phyloP scores from a whole-genome alignment of 208 protist species.

The Wallacemonas rigidus region DNA sequence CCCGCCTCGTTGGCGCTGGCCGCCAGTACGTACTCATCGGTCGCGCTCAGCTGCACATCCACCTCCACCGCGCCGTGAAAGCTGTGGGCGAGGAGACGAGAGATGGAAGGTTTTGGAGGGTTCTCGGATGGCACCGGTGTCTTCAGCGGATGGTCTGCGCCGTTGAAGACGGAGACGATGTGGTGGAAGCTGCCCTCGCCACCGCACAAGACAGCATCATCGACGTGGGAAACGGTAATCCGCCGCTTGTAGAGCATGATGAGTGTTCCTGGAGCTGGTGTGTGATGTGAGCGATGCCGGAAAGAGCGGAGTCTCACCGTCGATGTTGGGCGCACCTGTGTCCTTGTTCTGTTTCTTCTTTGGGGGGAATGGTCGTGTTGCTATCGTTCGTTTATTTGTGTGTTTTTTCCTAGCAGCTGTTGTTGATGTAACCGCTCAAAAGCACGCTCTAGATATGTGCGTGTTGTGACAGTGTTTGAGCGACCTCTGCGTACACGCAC shows the following conservation, averaged over 20 bases:
- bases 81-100: constrained; percentile 32
- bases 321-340: too few species aligned
- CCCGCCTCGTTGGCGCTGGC: constrained; percentile 29
- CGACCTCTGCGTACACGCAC: too few species aligned
- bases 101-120: constrained; percentile 25
- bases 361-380: too few species aligned
- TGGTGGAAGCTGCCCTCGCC: constrained; percentile 18
- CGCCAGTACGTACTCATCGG: constrained; percentile 31
- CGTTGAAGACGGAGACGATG: constrained; percentile 42
- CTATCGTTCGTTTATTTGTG: too few species aligned
- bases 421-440: too few species aligned
- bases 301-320: too few species aligned
- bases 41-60: constrained; percentile 20
- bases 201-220: constrained; percentile 18
- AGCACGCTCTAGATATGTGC: too few species aligned
- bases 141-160: constrained; percentile 31
- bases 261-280: too few species aligned
- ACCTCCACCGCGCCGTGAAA: constrained; percentile 37
- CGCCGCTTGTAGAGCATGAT: constrained; percentile 27
- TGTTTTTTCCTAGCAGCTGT: too few species aligned
- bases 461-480: too few species aligned
- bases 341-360: too few species aligned
- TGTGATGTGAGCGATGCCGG: too few species aligned
- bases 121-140: constrained; percentile 29
- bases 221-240: constrained; percentile 22